Evolutionary conservation across 2,329 filamentous ascomycete species (phyloP).

Genomic region (Alternaria brassicae): DNA sequence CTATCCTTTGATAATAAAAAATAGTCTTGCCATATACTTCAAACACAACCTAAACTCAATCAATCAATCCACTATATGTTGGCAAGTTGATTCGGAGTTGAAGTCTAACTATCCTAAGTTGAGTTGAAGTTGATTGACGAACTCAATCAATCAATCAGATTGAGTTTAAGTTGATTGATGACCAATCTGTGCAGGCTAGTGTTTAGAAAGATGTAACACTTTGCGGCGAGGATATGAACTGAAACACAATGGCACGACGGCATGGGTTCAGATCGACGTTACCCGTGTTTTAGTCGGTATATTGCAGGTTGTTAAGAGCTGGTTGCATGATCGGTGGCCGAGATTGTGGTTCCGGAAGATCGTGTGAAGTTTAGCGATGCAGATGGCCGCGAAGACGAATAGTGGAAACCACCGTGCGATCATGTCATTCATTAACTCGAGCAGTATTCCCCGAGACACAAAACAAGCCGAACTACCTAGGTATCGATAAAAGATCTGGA

Average conservation of each 20-base stretch:
- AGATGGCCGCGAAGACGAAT: background rate
- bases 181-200: too few relatives aligned
- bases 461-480: slow-evolving; percentile 6
- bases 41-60: too few relatives aligned
- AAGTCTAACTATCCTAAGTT: too few relatives aligned
- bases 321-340: background rate
- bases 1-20: too few relatives aligned
- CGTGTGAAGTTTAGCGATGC: slow-evolving; percentile 6
- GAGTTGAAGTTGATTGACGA: too few relatives aligned
- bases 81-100: too few relatives aligned
- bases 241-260: background rate
- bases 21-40: too few relatives aligned
- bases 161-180: background rate
- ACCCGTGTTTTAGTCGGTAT: background rate
- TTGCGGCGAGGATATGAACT: background rate
- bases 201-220: background rate
- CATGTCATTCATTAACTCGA: background rate
- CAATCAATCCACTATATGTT: too few relatives aligned
- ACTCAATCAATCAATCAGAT: too few relatives aligned
- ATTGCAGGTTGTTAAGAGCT: background rate
- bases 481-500: background rate
- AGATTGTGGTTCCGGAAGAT: slow-evolving; percentile 4
- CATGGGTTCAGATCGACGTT: background rate
- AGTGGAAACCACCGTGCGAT: background rate
- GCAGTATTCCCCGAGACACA: slow-evolving; percentile 1